Evolutionary conservation across 176 grass and related monocot species (phyloP).

Genomic region (Elymus sibiricus): DNA sequence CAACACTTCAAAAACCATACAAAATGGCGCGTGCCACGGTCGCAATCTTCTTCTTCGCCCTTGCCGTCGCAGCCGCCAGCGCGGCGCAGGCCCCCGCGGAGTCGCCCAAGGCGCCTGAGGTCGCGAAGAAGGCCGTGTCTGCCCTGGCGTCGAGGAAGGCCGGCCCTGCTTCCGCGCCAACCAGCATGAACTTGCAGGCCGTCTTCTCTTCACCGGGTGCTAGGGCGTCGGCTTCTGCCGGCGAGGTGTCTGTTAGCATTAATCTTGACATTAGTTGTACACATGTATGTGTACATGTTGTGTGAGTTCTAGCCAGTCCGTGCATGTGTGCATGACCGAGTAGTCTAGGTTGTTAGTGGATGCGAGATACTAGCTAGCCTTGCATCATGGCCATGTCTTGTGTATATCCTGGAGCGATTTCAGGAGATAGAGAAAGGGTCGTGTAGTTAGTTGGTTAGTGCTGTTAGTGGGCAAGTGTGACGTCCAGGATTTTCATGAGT

Average conservation of each 20-base stretch:
- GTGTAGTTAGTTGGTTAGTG: too few species aligned
- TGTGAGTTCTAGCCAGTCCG: too few species aligned
- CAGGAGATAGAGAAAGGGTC: too few species aligned
- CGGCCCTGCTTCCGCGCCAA: neutral
- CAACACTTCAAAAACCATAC: neutral
- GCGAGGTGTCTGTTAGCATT: neutral
- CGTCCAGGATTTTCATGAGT: too few species aligned
- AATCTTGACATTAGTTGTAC: too few species aligned
- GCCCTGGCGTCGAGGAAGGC: neutral
- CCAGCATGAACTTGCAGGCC: neutral
- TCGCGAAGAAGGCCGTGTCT: neutral
- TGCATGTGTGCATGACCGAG: too few species aligned
- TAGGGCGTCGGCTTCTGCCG: neutral
- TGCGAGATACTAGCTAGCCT: too few species aligned
- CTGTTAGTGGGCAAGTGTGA: too few species aligned
- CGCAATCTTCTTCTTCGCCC: conserved; percentile 41
- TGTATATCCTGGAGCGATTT: too few species aligned
- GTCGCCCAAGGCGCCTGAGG: conserved; percentile 42
- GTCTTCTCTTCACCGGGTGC: neutral
- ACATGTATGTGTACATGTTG: too few species aligned
- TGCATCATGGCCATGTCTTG: too few species aligned
- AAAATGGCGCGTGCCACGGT: conserved; percentile 42
- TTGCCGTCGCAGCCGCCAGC: neutral
- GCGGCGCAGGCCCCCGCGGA: conserved; percentile 25
- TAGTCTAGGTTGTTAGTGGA: too few species aligned